Base-by-base conservation (phyloP, 805 yeast genomes). In the Candida montana region DNA sequence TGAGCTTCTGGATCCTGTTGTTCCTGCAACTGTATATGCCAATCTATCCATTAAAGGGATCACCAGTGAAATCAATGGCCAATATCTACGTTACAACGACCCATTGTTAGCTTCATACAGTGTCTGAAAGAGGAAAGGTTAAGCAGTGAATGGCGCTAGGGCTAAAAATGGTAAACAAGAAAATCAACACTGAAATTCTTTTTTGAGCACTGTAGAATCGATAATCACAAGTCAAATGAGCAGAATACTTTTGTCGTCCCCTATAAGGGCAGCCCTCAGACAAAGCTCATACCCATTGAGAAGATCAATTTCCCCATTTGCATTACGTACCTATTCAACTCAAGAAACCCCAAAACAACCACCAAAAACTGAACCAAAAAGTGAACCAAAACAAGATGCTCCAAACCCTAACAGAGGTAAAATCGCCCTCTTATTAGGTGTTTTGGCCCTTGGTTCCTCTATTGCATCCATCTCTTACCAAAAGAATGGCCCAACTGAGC, bases 21-120 rank as follows among this genome's bases (percentile, higher is more conserved):
- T 79, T 4, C 95, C 96, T 3, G 97, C 85, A 0, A 59, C 69
- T 0, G 71, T 86, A 2, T 82, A 77, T 44, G 85, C 82, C 11
- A 77, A 79, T 39, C 62, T 90, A 41, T 90, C 83, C 0, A 45
- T 79, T 12, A 61, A 63, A 20, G 89, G 88, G 0, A 74, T 84
- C 54, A 67, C 75, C 4, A 39, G 55, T 2, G 73, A 67, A 1
- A 54, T 87, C 30, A 80, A 79, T 44, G 98, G 97, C 0, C 58
- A 69, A 46, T 86, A 79, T 55, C 53, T 82, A 39, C 68, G 96
- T 44, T 85, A 76, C 56, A 68, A 68, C 49, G 86, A 79, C 44
- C 47, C 43, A 2, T 41, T 38, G 15, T 44, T 64, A 31, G 39
- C 35, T 2, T 32, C 40, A 5, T 41, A 20, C 27, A 8, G 16